Base-by-base conservation (phyloP, 169 alveolate genomes). In the Cryptosporidium canis region DNA sequence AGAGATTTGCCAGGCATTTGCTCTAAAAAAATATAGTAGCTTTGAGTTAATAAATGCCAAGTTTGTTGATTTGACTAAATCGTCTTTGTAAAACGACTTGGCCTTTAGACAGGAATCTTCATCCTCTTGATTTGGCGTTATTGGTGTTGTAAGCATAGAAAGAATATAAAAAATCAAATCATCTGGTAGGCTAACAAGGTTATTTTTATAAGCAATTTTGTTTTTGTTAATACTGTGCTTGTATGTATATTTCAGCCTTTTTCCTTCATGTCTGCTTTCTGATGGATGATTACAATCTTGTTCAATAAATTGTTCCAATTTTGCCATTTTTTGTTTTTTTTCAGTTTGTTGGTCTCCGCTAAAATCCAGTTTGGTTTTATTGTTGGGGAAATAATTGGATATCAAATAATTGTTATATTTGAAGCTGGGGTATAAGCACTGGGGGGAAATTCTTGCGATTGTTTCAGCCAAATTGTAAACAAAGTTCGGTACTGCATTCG, bases 111-210 rank as follows among this genome's bases (percentile, higher is more conserved):
- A 14, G 21, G 61, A 41, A 16, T 21, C 47, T 43, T 66, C 61
- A 66, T 27, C 16, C 3, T 4, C 39, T 43, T 66, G 63, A 37
- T 0, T 4, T 11, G 18, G 12, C 56, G 12, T 35, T 9, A 58
- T 35, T 9, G 87, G 72, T 24, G 16, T 35, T 21, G 24, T 35
- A 58, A 58, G 72, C 87, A 55, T 58, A 35, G 87, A 77, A 27
- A 77, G 39, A n/a, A 77, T 58, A 11, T 77, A 41, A 58, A 56
- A 77, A 39, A 77, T 7, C 21, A 77, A 21, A 29, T 77, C 87
- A 21, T 77, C 77, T n/a, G 87, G 87, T 39, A 77, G 29, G 41
- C 9, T 58, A 12, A 16, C 21, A 7, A 70, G 2, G 47, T 63
- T 63, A 51, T 16, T 51, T 21, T 3, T 51, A 8, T 16, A 14